Conservation (phyloP, 2,329 filamentous ascomycete species). For the Colletotrichum caudatum region DNA sequence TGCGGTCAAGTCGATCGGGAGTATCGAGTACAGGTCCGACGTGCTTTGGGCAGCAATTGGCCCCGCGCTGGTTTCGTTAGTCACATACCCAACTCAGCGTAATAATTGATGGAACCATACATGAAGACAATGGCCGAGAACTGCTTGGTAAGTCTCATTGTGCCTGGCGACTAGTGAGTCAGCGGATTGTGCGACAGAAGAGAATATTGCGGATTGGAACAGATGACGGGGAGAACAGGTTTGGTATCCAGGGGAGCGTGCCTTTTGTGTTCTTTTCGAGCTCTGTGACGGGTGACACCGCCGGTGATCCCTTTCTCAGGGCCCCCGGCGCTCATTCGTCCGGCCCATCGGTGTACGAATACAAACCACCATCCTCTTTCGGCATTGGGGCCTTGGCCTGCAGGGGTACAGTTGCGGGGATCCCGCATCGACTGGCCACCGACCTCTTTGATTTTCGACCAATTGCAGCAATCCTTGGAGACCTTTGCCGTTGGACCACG, state of each 20-base stretch:
- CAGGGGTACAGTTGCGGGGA: slow-evolving; percentile 15
- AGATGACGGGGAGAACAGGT: neutral
- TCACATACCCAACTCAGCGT: too few relatives aligned
- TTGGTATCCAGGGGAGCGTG: neutral
- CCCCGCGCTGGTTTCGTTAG: slow-evolving; percentile 5
- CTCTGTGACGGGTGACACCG: neutral
- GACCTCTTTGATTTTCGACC: slow-evolving; percentile 1
- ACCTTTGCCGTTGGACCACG: neutral
- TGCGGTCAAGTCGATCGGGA: slow-evolving; percentile 1
- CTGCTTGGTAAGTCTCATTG: slow-evolving; percentile 13
- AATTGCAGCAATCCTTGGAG: neutral
- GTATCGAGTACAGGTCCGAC: slow-evolving; percentile 8
- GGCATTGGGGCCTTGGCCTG: slow-evolving; percentile 21
- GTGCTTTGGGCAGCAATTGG: slow-evolving; percentile 21
- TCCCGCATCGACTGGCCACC: slow-evolving; percentile 14
- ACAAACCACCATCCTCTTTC: slow-evolving; percentile 27
- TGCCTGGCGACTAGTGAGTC: neutral
- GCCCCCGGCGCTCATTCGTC: slow-evolving; percentile 8
- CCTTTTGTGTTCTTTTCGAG: slow-evolving; percentile 1
- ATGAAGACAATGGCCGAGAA: neutral
- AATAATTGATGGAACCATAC: neutral
- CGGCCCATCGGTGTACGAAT: slow-evolving; percentile 21
- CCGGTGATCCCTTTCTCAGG: neutral
- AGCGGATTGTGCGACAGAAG: neutral
- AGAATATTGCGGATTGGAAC: neutral